Evolutionary conservation across 768 basidiomycete species (phyloP).

Genomic region (Phlebiopsis gigantea): DNA sequence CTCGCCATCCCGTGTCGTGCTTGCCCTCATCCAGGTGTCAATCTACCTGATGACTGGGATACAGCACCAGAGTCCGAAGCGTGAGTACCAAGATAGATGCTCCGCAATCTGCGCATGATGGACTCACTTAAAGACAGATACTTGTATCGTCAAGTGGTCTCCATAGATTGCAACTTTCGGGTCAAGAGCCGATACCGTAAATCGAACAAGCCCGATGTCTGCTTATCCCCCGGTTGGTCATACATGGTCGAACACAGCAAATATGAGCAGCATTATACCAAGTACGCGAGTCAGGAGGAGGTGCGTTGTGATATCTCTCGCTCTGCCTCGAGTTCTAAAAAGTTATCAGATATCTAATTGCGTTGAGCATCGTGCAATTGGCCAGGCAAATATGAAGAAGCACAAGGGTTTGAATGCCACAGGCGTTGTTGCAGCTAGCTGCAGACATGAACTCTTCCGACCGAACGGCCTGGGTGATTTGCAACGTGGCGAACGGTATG

Average conservation of each 20-base stretch:
- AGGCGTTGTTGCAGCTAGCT: neutral
- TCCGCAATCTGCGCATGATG: no score
- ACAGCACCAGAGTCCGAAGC: neutral
- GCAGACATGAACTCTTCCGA: neutral
- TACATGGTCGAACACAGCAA: no score
- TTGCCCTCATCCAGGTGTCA: slow-evolving; percentile 21
- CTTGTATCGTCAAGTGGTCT: no score
- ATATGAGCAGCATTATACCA: neutral
- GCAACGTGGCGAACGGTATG: neutral
- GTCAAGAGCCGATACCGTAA: no score
- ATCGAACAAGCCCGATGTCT: no score
- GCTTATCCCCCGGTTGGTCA: no score
- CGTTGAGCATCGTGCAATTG: neutral
- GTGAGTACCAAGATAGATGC: slow-evolving; percentile 8
- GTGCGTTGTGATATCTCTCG: neutral
- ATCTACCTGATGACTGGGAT: slow-evolving; percentile 18
- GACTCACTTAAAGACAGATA: no score
- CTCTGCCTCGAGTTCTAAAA: neutral
- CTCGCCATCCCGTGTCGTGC: slow-evolving; percentile 21
- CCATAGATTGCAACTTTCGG: no score
- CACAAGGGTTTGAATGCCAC: neutral
- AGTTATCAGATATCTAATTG: neutral
- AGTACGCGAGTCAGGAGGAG: neutral
- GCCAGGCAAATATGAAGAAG: neutral
- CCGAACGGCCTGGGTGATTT: neutral